phyloP scores from a whole-genome alignment of 441 rosid genomes.

The Raphanus hybrid region DNA sequence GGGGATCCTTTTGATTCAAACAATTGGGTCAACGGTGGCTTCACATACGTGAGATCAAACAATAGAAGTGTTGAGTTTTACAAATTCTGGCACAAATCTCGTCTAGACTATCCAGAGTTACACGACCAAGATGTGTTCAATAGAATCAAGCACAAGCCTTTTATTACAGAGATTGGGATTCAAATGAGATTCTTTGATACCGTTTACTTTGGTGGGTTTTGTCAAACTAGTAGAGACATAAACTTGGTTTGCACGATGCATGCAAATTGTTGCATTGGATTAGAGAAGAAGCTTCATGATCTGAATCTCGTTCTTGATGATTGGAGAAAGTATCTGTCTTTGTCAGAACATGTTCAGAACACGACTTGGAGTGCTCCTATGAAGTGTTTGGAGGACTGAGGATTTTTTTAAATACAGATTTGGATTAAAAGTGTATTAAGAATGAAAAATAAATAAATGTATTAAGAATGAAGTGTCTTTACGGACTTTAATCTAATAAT shows the following conservation, averaged over 20 bases:
- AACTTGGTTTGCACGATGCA: slow-evolving; percentile 91
- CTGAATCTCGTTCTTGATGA: slow-evolving; percentile 79
- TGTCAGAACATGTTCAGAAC: slow-evolving; percentile 43
- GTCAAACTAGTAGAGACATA: slow-evolving; percentile 85
- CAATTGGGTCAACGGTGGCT: slow-evolving; percentile 88
- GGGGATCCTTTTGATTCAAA: slow-evolving; percentile 60
- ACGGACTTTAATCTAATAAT: slow-evolving; percentile 11
- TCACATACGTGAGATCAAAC: slow-evolving; percentile 74
- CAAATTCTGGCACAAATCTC: slow-evolving; percentile 82
- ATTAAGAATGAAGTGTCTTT: background rate
- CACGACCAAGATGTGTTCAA: slow-evolving; percentile 93
- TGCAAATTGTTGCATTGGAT: slow-evolving; percentile 84
- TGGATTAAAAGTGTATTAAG: background rate
- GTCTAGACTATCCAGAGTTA: slow-evolving; percentile 57
- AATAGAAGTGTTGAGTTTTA: slow-evolving; percentile 76
- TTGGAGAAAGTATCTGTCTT: slow-evolving; percentile 69
- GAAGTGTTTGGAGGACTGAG: slow-evolving; percentile 34
- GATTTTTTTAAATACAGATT: background rate
- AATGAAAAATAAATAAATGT: background rate
- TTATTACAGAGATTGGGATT: slow-evolving; percentile 60
- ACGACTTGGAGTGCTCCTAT: slow-evolving; percentile 76
- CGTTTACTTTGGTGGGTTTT: slow-evolving; percentile 83
- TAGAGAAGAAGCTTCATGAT: slow-evolving; percentile 75
- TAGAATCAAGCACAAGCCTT: slow-evolving; percentile 61
- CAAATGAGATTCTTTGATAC: slow-evolving; percentile 85